A percentile compares a stretch with the other conserved stretches of the same genome.
phyloP scores from a whole-genome alignment of 208 protist species.

The Naegleria gruberi region DNA sequence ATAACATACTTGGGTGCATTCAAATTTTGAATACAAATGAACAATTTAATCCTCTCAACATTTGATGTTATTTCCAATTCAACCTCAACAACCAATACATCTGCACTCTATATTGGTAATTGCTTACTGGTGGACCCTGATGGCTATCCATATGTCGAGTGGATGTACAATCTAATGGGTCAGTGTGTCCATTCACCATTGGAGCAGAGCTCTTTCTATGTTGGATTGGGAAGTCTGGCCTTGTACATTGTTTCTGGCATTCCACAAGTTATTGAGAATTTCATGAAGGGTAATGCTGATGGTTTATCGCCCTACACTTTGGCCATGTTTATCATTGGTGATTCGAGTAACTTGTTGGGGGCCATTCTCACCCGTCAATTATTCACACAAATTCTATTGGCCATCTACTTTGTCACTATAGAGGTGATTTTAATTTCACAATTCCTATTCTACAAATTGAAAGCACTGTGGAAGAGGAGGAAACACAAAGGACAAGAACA shows the following conservation, averaged over 20 bases:
- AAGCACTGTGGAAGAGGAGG: too few species aligned
- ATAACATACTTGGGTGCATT: too few species aligned
- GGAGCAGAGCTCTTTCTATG: not conserved
- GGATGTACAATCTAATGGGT: not conserved
- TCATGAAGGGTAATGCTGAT: not conserved
- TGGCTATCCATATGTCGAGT: not conserved
- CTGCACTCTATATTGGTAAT: not conserved
- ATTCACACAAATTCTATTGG: not conserved
- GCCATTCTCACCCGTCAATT: not conserved
- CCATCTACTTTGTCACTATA: constrained; percentile 2
- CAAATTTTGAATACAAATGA: too few species aligned
- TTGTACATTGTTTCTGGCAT: not conserved
- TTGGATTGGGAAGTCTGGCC: not conserved
- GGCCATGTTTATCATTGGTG: not conserved
- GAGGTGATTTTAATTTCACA: not conserved
- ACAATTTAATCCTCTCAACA: too few species aligned
- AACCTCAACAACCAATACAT: too few species aligned
- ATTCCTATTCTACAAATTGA: not conserved
- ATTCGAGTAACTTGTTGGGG: not conserved
- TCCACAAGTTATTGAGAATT: not conserved
- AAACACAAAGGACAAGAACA: too few species aligned
- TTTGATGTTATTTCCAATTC: too few species aligned
- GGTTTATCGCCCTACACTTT: not conserved
- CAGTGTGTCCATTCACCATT: not conserved
- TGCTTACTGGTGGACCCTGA: not conserved